These are phyloP conservation scores for Diaporthe ilicicola DNA, from an alignment of 2,329 filamentous ascomycete genomes.

Conservation along the genomic window DNA sequence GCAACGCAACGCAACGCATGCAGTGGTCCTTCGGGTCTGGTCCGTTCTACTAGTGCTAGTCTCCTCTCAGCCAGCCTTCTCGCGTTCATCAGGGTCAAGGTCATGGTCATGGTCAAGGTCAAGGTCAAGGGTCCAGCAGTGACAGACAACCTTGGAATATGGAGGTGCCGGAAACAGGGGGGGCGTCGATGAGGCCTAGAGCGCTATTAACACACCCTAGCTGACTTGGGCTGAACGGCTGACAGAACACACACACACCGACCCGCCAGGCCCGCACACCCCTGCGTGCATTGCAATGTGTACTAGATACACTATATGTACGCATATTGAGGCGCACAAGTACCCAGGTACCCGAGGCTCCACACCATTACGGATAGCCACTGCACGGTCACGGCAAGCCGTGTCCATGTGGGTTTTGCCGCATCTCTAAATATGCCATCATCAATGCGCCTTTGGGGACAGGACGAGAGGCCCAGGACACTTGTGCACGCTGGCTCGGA, in stretches of 20 bases:
- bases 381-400: neutral
- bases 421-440: conserved; percentile 21
- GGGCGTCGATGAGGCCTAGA: neutral
- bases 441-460: neutral
- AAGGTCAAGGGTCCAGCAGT: conserved; percentile 17
- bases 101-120: neutral
- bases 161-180: neutral
- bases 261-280: too few relatives aligned
- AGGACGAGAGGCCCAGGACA: neutral
- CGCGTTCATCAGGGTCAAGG: neutral
- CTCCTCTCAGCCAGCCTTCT: conserved; percentile 2
- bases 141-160: conserved; percentile 6
- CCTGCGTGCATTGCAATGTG: conserved; percentile 2
- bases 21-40: conserved; percentile 15
- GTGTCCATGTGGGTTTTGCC: conserved; percentile 23
- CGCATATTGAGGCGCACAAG: too few relatives aligned
- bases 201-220: neutral
- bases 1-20: conserved; percentile 4
- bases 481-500: neutral
- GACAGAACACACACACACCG: conserved; percentile 15
- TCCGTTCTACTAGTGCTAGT: neutral
- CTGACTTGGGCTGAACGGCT: neutral
- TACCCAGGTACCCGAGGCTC: neutral
- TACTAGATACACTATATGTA: too few relatives aligned
- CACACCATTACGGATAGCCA: neutral